Evolutionary conservation across 2,329 filamentous ascomycete species (phyloP).

Genomic region (Aspergillus phoenicis): DNA sequence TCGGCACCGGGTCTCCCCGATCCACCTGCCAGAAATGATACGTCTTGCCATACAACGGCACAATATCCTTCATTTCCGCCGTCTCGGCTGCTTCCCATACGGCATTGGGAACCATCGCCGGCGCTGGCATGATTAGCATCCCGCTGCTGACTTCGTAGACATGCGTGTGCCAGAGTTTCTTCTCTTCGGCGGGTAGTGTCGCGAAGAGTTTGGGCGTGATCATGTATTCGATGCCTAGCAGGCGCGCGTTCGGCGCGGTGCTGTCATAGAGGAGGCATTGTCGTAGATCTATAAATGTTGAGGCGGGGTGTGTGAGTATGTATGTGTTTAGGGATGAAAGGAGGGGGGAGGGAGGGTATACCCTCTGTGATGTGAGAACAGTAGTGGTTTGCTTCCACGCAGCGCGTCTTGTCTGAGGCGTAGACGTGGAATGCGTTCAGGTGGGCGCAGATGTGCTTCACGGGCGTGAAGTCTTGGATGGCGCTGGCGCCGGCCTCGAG

Average conservation of each 20-base stretch:
- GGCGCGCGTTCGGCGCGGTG: slow-evolving; percentile 64
- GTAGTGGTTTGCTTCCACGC: slow-evolving; percentile 81
- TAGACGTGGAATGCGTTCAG: slow-evolving; percentile 87
- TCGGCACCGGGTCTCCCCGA: slow-evolving; percentile 64
- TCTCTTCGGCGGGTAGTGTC: slow-evolving; percentile 66
- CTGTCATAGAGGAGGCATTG: slow-evolving; percentile 87
- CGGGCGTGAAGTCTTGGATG: slow-evolving; percentile 61
- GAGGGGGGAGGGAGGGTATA: slow-evolving; percentile 21
- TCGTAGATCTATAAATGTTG: slow-evolving; percentile 61
- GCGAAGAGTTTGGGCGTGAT: slow-evolving; percentile 70
- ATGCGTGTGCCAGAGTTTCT: slow-evolving; percentile 77
- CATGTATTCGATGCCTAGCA: slow-evolving; percentile 90
- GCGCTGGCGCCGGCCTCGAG: slow-evolving; percentile 42
- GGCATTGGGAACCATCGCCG: slow-evolving; percentile 49
- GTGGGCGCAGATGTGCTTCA: slow-evolving; percentile 77
- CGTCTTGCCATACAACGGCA: slow-evolving; percentile 77
- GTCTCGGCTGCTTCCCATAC: slow-evolving; percentile 78
- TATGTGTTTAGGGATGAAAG: no score
- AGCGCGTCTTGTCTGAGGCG: slow-evolving; percentile 68
- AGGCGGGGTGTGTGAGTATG: no score
- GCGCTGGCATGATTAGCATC: slow-evolving; percentile 47
- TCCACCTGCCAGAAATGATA: slow-evolving; percentile 89
- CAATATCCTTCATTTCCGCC: slow-evolving; percentile 75
- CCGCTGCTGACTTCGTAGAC: slow-evolving; percentile 52
- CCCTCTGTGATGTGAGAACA: slow-evolving; percentile 73